These are phyloP conservation scores for Leishmania guyanensis DNA, from an alignment of 208 protist species.

Conservation along the genomic window DNA sequence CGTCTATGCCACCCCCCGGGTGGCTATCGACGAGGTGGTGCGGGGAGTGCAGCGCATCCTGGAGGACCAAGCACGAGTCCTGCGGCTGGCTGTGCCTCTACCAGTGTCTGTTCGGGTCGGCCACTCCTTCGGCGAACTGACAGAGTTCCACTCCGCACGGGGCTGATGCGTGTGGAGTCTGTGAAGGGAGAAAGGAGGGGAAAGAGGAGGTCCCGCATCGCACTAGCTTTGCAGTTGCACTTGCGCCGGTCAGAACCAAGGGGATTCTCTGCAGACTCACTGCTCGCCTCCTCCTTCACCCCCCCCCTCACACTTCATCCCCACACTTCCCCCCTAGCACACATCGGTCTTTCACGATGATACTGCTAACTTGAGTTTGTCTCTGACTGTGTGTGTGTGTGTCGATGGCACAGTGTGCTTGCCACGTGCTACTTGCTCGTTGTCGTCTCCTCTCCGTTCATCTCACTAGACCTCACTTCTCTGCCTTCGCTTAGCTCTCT, in stretches of 20 bases:
- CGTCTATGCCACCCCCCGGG: conserved; percentile 64
- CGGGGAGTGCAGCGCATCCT: conserved; percentile 53
- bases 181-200: not conserved
- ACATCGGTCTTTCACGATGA: not conserved
- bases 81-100: conserved; percentile 61
- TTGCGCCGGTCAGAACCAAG: not conserved
- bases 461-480: not conserved
- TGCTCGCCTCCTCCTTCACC: not conserved
- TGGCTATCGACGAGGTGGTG: conserved; percentile 38
- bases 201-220: not conserved
- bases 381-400: not conserved
- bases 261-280: not conserved
- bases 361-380: not conserved
- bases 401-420: not conserved
- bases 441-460: not conserved
- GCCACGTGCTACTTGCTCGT: not conserved
- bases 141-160: conserved; percentile 3
- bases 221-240: not conserved
- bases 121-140: conserved; percentile 50
- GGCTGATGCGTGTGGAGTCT: not conserved
- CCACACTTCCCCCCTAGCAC: not conserved
- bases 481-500: not conserved
- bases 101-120: conserved; percentile 63
- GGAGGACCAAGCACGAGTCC: conserved; percentile 38
- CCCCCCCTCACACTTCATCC: not conserved